A percentile compares a stretch with the other conserved stretches of the same genome.
Evolutionary conservation across 1,284 basidiomycete genomes (phyloP).

Genomic region (Coniferiporia sulphurascens): DNA sequence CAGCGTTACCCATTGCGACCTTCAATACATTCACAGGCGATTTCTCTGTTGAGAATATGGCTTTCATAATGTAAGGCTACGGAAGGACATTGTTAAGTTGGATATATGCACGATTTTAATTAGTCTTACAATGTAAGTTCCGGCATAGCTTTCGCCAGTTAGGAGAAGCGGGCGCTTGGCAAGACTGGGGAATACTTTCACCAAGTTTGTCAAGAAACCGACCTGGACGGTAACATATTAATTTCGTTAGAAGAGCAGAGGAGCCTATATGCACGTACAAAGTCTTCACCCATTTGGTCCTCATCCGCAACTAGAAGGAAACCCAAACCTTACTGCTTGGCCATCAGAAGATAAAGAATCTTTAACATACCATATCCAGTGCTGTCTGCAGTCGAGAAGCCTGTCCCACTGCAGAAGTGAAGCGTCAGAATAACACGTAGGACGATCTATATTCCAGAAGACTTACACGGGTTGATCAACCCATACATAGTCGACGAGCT

Average conservation of each 20-base stretch:
- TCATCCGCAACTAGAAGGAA: slow-evolving; percentile 48
- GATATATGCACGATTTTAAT: background rate
- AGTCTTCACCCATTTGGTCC: slow-evolving; percentile 64
- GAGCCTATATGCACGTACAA: slow-evolving; percentile 39
- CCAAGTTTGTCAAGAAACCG: slow-evolving; percentile 61
- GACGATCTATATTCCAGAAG: background rate
- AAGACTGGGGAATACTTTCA: slow-evolving; percentile 62
- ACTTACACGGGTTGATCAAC: slow-evolving; percentile 69
- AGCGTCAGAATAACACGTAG: background rate
- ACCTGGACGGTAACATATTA: slow-evolving; percentile 35
- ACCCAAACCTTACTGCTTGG: background rate
- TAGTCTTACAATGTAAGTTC: slow-evolving; percentile 53
- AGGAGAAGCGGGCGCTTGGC: slow-evolving; percentile 55
- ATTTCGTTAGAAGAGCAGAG: background rate
- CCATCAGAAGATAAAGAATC: background rate
- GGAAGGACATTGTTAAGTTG: background rate
- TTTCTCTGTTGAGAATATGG: slow-evolving; percentile 53
- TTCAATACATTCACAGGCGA: slow-evolving; percentile 65
- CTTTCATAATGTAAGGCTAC: slow-evolving; percentile 67
- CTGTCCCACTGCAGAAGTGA: slow-evolving; percentile 42
- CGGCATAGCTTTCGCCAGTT: slow-evolving; percentile 65
- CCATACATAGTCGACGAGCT: slow-evolving; percentile 63
- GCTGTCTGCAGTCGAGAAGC: slow-evolving; percentile 60
- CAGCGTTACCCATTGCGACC: slow-evolving; percentile 66
- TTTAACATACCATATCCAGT: slow-evolving; percentile 50